These are phyloP conservation scores for Cryphonectria nitschkei DNA, from an alignment of 2,329 filamentous ascomycete species.

Conservation along the genomic window DNA sequence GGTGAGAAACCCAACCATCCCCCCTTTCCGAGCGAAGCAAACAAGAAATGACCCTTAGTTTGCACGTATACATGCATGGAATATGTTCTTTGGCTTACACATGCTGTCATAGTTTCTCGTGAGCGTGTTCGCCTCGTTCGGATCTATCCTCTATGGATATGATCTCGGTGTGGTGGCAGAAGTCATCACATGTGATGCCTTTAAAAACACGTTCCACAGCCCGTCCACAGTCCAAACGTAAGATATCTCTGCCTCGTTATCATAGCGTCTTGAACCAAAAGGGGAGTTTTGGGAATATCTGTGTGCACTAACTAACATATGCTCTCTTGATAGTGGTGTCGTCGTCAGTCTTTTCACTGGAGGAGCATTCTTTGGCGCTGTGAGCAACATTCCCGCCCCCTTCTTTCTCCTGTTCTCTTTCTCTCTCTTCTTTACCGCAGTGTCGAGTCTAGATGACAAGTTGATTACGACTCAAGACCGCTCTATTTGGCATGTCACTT, in stretches of 20 bases:
- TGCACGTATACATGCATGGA: not conserved
- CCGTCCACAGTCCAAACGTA: constrained; percentile 44
- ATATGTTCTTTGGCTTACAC: constrained; percentile 6
- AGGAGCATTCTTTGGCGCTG: constrained; percentile 72
- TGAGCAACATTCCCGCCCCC: not conserved
- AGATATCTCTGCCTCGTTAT: constrained; percentile 22
- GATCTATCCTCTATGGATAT: constrained; percentile 59
- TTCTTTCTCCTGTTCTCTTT: not conserved
- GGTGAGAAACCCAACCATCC: constrained; percentile 17
- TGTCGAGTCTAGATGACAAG: no score
- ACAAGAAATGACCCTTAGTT: not conserved
- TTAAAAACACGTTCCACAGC: constrained; percentile 30
- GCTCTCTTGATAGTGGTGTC: constrained; percentile 53
- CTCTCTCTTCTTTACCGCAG: not conserved
- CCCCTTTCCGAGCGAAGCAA: not conserved
- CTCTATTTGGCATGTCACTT: not conserved
- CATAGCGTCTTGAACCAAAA: not conserved
- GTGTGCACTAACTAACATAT: not conserved
- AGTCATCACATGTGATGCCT: constrained; percentile 51
- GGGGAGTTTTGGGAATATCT: constrained; percentile 18
- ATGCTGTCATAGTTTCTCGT: constrained; percentile 50
- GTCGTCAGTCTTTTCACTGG: constrained; percentile 81
- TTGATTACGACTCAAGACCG: not conserved
- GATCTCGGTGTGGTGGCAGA: constrained; percentile 58
- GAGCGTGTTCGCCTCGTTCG: constrained; percentile 58